Base-by-base conservation (phyloP, 257 asterid species). In the Ballota nigra region DNA sequence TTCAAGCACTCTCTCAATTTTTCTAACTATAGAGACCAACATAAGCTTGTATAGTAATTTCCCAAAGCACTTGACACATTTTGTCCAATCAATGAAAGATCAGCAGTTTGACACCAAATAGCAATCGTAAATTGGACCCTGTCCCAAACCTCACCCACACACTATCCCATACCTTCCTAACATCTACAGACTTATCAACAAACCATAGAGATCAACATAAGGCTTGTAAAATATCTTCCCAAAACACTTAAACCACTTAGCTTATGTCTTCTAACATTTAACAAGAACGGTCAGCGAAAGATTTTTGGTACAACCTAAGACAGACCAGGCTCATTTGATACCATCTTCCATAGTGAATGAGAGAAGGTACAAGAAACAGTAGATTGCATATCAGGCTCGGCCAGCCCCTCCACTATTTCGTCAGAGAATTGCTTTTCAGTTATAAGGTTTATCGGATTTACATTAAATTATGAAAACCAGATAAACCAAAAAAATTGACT, bases 361-460 rank as follows among this genome's bases (percentile, higher is more conserved):
- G 52, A 41, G n/a, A 10, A 4, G 18, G 47, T 15, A 36, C 22
- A 61, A 4, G 33, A 23, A 49, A 49, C 23, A 16, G 6, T 19
- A 52, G 38, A 31, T 43, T 49, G 61, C 57, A 36, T 59, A 57
- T 28, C 65, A 63, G 68, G 76, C 70, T 65, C 45, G 8, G 71
- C 40, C 19, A 65, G 13, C 66, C 75, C 6, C 63, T 10, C 41
- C 23, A 55, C 60, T 33, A 40, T 31, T 19, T 20, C 63, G 57
- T 0, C 16, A 11, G 38, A 59, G 64, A 65, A 43, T 51, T 23
- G 12, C 26, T 31, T 71, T 28, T 10, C 56, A 33, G 19, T 68
- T 63, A 55, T 36, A 56, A 62, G 77, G 69, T 28, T 63, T 60
- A 26, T 7, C 59, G 49, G 9, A 62, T 51, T 66, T 22, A 34